These are phyloP conservation scores for Arabis hirsuta DNA, from an alignment of 345 rosid species.

Conservation along the genomic window DNA sequence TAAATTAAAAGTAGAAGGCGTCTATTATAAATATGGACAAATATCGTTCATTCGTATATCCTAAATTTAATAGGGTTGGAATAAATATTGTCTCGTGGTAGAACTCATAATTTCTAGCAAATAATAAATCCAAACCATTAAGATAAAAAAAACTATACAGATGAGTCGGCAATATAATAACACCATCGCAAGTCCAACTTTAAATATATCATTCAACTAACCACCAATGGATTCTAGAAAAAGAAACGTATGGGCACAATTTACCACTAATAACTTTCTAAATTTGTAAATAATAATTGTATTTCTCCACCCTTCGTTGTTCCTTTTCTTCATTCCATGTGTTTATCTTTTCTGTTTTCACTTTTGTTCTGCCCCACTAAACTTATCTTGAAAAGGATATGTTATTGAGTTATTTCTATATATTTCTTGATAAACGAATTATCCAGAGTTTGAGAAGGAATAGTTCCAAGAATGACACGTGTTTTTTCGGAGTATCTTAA, in stretches of 20 bases:
- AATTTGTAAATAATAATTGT: constrained; percentile 5
- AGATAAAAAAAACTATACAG: too few species aligned
- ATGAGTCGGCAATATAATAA: background rate
- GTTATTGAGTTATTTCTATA: background rate
- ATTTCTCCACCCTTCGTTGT: constrained; percentile 19
- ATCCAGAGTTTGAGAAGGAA: constrained; percentile 27
- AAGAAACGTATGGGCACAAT: constrained; percentile 11
- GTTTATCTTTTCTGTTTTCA: constrained; percentile 20
- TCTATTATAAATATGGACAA: too few species aligned
- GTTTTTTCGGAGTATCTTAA: constrained; percentile 10
- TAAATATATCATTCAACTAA: background rate
- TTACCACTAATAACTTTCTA: constrained; percentile 17
- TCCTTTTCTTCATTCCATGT: constrained; percentile 28
- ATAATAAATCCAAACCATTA: too few species aligned
- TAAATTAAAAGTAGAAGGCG: too few species aligned
- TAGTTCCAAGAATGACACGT: constrained; percentile 16
- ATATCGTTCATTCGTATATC: too few species aligned
- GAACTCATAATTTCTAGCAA: too few species aligned
- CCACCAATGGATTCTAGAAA: background rate
- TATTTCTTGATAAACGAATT: background rate
- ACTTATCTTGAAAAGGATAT: constrained; percentile 23
- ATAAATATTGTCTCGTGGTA: too few species aligned
- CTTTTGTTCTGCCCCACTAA: constrained; percentile 28
- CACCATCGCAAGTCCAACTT: background rate
- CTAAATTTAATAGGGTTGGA: too few species aligned